Evolutionary conservation across 2,329 filamentous ascomycete species (phyloP).

Genomic region (Aspergillus flavus): DNA sequence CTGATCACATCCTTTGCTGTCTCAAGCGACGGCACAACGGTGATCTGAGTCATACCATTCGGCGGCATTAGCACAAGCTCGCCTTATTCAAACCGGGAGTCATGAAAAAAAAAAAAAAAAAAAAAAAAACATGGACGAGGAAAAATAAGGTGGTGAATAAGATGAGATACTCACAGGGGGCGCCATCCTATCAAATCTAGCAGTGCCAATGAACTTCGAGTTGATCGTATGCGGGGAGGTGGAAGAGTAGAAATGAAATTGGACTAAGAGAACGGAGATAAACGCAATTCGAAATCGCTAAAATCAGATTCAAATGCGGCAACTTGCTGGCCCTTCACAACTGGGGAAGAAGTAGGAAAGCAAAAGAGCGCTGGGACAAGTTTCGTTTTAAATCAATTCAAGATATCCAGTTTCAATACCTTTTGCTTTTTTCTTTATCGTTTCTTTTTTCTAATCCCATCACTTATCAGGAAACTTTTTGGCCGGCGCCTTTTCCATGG

Average conservation of each 20-base stretch:
- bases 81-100: background rate
- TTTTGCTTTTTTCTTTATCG: background rate
- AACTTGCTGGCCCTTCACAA: background rate
- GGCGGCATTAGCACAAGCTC: background rate
- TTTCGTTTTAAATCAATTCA: background rate
- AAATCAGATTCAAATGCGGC: background rate
- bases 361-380: too few relatives aligned
- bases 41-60: conserved; percentile 41
- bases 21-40: conserved; percentile 63
- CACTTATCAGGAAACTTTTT: background rate
- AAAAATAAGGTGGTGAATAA: background rate
- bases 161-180: conserved; percentile 27
- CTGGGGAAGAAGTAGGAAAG: background rate
- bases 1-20: conserved; percentile 60
- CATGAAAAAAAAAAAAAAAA: background rate
- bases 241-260: conserved; percentile 7
- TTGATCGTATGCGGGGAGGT: conserved; percentile 23
- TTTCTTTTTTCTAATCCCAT: background rate
- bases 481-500: background rate
- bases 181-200: conserved; percentile 25
- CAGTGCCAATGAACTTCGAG: conserved; percentile 5
- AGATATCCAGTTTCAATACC: background rate
- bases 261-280: background rate
- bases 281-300: background rate
- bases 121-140: background rate